phyloP scores from a whole-genome alignment of 1,284 basidiomycete genomes.

The Kwoniella shivajii region DNA sequence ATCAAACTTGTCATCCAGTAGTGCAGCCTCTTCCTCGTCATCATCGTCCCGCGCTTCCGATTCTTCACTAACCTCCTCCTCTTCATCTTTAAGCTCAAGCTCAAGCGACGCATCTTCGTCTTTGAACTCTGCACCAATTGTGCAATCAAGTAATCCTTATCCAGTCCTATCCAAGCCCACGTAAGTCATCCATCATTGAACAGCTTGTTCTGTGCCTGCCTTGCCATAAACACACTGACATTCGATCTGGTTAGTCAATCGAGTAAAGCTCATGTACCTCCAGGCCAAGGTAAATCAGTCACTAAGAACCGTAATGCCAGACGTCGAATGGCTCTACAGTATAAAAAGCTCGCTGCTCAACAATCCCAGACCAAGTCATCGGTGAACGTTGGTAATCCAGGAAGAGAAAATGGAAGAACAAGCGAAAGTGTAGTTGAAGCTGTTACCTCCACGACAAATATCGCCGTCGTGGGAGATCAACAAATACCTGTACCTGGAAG shows the following conservation, averaged over 20 bases:
- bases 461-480: background rate
- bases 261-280: slow-evolving; percentile 24
- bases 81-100: slow-evolving; percentile 31
- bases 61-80: slow-evolving; percentile 17
- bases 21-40: too few relatives aligned
- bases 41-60: slow-evolving; percentile 10
- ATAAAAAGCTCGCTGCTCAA: slow-evolving; percentile 22
- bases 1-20: too few relatives aligned
- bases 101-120: slow-evolving; percentile 22
- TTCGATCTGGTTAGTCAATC: too few relatives aligned
- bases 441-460: background rate
- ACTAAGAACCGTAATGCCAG: slow-evolving; percentile 48
- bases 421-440: slow-evolving; percentile 62
- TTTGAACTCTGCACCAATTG: background rate
- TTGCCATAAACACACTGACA: too few relatives aligned
- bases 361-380: background rate
- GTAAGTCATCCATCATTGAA: slow-evolving; percentile 1
- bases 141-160: slow-evolving; percentile 5
- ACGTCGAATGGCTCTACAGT: slow-evolving; percentile 30
- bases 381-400: background rate
- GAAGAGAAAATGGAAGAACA: slow-evolving; percentile 53
- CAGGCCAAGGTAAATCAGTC: slow-evolving; percentile 43
- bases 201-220: too few relatives aligned
- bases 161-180: slow-evolving; percentile 3
- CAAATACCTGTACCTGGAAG: slow-evolving; percentile 24